phyloP scores from a whole-genome alignment of 1,139 yeast genomes.

The Kodamaea fungicola region DNA sequence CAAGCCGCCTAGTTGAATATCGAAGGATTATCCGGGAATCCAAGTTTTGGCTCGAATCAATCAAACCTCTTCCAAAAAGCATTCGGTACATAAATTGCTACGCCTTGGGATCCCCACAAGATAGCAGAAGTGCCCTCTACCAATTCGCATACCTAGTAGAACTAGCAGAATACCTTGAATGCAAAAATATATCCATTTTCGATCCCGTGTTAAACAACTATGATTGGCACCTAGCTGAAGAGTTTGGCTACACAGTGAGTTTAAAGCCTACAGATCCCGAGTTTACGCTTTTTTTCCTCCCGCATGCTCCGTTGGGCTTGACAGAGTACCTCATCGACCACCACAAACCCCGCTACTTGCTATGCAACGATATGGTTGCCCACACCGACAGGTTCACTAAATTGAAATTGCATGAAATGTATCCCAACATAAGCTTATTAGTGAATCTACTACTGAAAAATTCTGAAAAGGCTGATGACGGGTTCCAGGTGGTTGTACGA shows the following conservation, averaged over 20 bases:
- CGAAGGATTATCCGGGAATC: conserved; percentile 18
- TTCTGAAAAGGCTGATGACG: conserved; percentile 17
- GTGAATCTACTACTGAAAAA: conserved; percentile 22
- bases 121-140: conserved; percentile 54
- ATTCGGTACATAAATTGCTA: conserved; percentile 52
- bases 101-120: conserved; percentile 68
- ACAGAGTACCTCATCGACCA: conserved; percentile 41
- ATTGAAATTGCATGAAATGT: conserved; percentile 35
- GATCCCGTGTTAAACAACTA: conserved; percentile 58
- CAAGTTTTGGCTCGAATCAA: conserved; percentile 20
- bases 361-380: conserved; percentile 48
- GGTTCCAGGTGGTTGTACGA: conserved; percentile 28
- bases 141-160: conserved; percentile 58
- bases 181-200: conserved; percentile 42
- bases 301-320: conserved; percentile 69
- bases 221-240: conserved; percentile 32
- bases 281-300: conserved; percentile 51
- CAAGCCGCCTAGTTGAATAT: conserved; percentile 8
- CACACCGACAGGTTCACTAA: conserved; percentile 53
- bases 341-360: conserved; percentile 30
- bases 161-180: conserved; percentile 23
- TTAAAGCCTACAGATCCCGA: conserved; percentile 15
- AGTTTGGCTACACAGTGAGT: conserved; percentile 19
- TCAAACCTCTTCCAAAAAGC: conserved; percentile 9
- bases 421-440: conserved; percentile 40